Conservation (phyloP, 2,329 filamentous ascomycete genomes). For the Conoideocrella luteorostrata region DNA sequence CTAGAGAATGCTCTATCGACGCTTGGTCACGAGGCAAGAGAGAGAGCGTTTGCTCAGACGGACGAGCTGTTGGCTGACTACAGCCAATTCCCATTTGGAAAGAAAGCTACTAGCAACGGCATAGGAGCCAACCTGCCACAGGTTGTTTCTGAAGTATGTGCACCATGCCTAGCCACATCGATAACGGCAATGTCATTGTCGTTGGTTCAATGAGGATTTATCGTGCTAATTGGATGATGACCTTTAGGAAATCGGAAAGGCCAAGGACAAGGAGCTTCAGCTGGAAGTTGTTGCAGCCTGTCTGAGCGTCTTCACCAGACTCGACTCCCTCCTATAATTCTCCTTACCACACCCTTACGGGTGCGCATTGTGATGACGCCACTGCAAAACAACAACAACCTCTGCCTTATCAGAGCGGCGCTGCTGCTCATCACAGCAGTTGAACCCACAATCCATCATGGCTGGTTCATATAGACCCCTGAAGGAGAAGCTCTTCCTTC, state of each 20-base stretch:
- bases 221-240: too few relatives aligned
- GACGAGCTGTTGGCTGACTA: constrained; percentile 94
- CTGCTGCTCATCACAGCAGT: too few relatives aligned
- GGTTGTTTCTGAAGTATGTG: constrained; percentile 65
- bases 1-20: constrained; percentile 95
- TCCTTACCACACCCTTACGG: neutral
- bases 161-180: neutral
- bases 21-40: constrained; percentile 86
- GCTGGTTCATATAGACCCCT: too few relatives aligned
- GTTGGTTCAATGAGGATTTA: too few relatives aligned
- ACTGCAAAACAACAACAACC: neutral
- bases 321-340: constrained; percentile 83
- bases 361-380: neutral
- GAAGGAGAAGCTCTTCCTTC: too few relatives aligned
- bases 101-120: constrained; percentile 69
- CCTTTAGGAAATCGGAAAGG: constrained; percentile 76
- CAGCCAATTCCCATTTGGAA: constrained; percentile 94
- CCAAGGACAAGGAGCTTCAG: constrained; percentile 91
- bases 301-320: constrained; percentile 91
- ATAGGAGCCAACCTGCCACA: constrained; percentile 90
- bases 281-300: constrained; percentile 96
- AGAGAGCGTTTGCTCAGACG: constrained; percentile 92
- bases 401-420: too few relatives aligned
- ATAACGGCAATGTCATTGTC: too few relatives aligned
- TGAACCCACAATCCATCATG: too few relatives aligned